phyloP scores from a whole-genome alignment of 83 land plant genomes.

The Thuja plicata region DNA sequence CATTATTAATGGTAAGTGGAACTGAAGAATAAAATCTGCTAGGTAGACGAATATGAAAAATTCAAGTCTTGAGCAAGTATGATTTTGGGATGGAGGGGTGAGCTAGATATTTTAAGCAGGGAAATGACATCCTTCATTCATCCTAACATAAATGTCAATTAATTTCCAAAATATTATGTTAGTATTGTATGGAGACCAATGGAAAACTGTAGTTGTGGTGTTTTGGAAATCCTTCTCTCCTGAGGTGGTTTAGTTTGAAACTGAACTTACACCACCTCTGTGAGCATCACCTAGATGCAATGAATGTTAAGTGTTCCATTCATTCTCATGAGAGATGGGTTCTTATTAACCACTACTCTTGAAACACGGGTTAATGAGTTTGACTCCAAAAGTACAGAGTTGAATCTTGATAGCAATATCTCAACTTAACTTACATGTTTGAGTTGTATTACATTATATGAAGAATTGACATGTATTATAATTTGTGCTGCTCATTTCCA shows the following conservation, averaged over 20 bases:
- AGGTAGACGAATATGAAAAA: not conserved
- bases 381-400: too few relatives aligned
- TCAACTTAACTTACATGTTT: not conserved
- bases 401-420: too few relatives aligned
- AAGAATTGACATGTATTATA: not conserved
- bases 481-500: not conserved
- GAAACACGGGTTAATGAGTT: too few relatives aligned
- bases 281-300: too few relatives aligned
- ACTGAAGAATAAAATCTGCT: not conserved
- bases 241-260: not conserved
- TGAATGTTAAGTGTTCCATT: too few relatives aligned
- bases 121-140: not conserved
- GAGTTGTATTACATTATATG: not conserved
- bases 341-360: too few relatives aligned
- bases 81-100: not conserved
- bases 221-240: not conserved
- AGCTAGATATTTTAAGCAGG: not conserved
- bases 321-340: too few relatives aligned
- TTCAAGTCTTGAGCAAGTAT: not conserved
- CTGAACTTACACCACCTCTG: too few relatives aligned
- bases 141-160: not conserved
- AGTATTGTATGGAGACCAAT: not conserved
- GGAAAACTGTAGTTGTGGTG: not conserved
- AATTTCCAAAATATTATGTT: not conserved
- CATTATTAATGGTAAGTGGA: not conserved